Evolutionary conservation across 2,329 filamentous ascomycete genomes (phyloP), one percentile per base, ranked within the genome.

Genomic region (Stemphylium lycopersici): DNA sequence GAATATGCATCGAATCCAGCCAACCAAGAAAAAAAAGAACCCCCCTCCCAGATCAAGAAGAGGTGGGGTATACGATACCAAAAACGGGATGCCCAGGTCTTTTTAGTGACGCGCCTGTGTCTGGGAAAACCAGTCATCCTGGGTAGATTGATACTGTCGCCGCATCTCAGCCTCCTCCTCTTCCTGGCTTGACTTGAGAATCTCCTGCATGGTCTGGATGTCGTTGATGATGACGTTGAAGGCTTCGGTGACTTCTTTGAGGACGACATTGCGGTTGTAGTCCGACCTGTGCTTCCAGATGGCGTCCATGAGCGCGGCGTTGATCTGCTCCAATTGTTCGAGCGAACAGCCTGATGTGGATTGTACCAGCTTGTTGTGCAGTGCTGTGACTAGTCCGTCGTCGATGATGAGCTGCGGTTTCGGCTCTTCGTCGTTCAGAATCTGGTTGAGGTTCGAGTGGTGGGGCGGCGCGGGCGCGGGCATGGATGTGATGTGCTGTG

Each of bases 291-390:
- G 84, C 56, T 82, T 83, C 95, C 95, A 99, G 39, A 98, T 84
- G 59, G 88, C 86, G 56, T 93, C 90, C 93, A 98, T 98, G 59
- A 98, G 80, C 62, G 89, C 87, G 6, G 92, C 88, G 73, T 93
- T 93, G 72, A 97, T 88, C 76, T 98, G 93, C 79, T 98, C 93
- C 16, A 99, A 80, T 74, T 99, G 93, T 77, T 99, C 95, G 47
- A 99, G 90, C 0, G 88, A 90, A 73, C 90, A 90, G 0, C 90
- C 91, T 16, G 85, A 87, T 2, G 90, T 93, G 39, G 82, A 80
- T 24, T 83, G 77, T 0, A 88, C 87, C 31, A 96, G 78, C 33
- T 85, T 80, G 0, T 80, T 72, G 52, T 91, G 81, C 50, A 96
- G 82, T 6, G 78, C 72, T 2, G 79, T 74, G 20, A 91, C 78